Percentiles rank a stretch among this genome's conserved stretches.
These are phyloP conservation scores for Xerophyta viscosa DNA, from an alignment of 106 monocot genomes.

Conservation along the genomic window DNA sequence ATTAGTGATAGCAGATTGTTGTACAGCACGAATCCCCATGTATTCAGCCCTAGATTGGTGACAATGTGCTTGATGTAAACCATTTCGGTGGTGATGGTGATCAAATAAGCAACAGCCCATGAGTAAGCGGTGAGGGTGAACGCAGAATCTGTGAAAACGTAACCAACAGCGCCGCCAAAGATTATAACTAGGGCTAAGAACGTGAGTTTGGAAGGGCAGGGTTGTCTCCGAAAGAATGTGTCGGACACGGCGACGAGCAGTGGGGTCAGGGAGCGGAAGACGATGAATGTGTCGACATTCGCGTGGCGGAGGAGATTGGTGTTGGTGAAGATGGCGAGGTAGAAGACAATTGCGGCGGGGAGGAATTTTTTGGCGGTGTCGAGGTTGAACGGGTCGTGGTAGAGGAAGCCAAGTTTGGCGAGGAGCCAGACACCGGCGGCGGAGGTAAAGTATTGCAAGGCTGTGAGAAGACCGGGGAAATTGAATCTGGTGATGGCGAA, in stretches of 20 bases:
- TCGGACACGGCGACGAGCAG: slow-evolving; percentile 79
- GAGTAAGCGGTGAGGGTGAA: slow-evolving; percentile 81
- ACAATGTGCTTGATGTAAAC: slow-evolving; percentile 96
- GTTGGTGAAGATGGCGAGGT: slow-evolving; percentile 92
- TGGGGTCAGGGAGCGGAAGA: slow-evolving; percentile 77
- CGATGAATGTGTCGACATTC: slow-evolving; percentile 91
- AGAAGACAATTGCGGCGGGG: slow-evolving; percentile 79
- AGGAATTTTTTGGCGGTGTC: slow-evolving; percentile 74
- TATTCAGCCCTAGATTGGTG: slow-evolving; percentile 69
- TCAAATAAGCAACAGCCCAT: slow-evolving; percentile 80
- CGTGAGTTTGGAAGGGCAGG: slow-evolving; percentile 78
- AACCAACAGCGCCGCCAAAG: slow-evolving; percentile 68
- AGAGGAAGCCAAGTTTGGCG: slow-evolving; percentile 60
- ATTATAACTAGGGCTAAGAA: slow-evolving; percentile 69
- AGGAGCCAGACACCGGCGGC: slow-evolving; percentile 66
- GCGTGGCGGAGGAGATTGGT: slow-evolving; percentile 88
- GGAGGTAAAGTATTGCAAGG: slow-evolving; percentile 71
- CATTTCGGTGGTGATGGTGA: slow-evolving; percentile 89
- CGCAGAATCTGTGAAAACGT: slow-evolving; percentile 68
- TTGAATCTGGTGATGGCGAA: slow-evolving; percentile 79
- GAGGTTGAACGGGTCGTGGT: slow-evolving; percentile 63
- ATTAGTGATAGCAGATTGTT: slow-evolving; percentile 82
- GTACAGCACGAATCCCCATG: slow-evolving; percentile 90
- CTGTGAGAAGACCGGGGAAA: slow-evolving; percentile 66
- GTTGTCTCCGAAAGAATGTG: slow-evolving; percentile 72